Evolutionary conservation across 345 rosid species (phyloP), one percentile per base, ranked within the genome.

Genomic region (Salix purpurea): DNA sequence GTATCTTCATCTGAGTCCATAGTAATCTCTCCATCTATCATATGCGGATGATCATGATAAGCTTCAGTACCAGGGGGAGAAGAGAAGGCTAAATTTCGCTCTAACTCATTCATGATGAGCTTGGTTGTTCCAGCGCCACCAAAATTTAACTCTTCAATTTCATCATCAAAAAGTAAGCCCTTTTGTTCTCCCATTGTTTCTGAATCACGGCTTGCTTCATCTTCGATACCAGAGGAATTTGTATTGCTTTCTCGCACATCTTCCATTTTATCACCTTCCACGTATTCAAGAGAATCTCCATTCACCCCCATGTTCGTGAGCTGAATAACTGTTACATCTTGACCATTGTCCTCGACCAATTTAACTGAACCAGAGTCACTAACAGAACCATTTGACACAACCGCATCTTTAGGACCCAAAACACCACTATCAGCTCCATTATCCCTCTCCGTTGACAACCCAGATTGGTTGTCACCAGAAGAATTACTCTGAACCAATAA

Each of bases 11-110:
- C 72, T 4, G 72, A 72, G 76, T 96, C 99, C 2, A 93, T 86
- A 36, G 84, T 90, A 86, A 94, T 80, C 89, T 92, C 95, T 62
- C 93, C 97, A 85, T 91, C 92, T 60, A 90, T 86, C 74, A 81
- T 81, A 79, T 88, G 92, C 5, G 91, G 85, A 82, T 78, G 84
- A 78, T 83, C 92, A 69, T 71, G 88, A 58, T 89, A 85, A 72
- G 84, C 83, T 34, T 71, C 80, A 15, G 50, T 78, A 70, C 24
- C 73, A 8, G 21, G 18, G 54, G 28, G 9, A 19, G 77, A 65
- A 60, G 77, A 61, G 60, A 60, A 18, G 46, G 60, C 5, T 10
- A 39, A 68, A 52, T 39, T 77, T 73, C 46, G 72, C 72, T 64
- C 80, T 28, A 23, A 67, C 42, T 76, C 78, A 13, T 69, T 52